Percentiles rank a stretch among this genome's conserved stretches.
phyloP scores from a whole-genome alignment of 805 yeast species.

The Starmera amethionina region DNA sequence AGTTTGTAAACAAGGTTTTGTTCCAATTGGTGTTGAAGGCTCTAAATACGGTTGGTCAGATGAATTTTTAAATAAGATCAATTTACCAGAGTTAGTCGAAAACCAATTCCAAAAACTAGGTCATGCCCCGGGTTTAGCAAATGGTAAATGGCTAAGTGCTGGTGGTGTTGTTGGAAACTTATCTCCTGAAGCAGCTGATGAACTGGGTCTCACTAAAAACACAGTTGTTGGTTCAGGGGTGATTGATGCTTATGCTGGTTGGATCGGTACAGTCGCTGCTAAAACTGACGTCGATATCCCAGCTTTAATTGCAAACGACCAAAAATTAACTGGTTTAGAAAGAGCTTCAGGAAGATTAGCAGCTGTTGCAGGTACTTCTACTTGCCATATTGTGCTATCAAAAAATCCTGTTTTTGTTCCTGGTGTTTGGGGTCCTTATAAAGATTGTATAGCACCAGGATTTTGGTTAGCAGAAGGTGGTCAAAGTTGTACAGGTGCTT shows the following conservation, averaged over 20 bases:
- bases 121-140: conserved; percentile 61
- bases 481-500: conserved; percentile 95
- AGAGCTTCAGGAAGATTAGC: conserved; percentile 80
- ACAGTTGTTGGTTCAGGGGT: conserved; percentile 93
- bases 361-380: conserved; percentile 97
- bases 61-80: conserved; percentile 61
- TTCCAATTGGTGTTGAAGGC: conserved; percentile 87
- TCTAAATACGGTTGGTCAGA: conserved; percentile 84
- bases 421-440: conserved; percentile 99
- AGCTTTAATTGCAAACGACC: conserved; percentile 41
- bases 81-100: conserved; percentile 66
- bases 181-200: conserved; percentile 56
- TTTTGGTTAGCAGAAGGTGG: conserved; percentile 98
- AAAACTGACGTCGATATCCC: conserved; percentile 49
- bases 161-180: conserved; percentile 84
- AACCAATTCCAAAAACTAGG: conserved; percentile 76
- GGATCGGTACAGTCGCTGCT: conserved; percentile 98
- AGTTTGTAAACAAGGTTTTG: conserved; percentile 92
- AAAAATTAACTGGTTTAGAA: conserved; percentile 35
- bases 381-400: conserved; percentile 89
- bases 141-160: conserved; percentile 68
- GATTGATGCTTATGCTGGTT: conserved; percentile 97
- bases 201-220: conserved; percentile 69
- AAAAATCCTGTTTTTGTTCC: conserved; percentile 79
- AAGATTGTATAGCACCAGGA: conserved; percentile 83